Evolutionary conservation across 148 eudicot species (phyloP), one percentile per base, ranked within the genome.

Genomic region (Rhododendron kiyosumense): DNA sequence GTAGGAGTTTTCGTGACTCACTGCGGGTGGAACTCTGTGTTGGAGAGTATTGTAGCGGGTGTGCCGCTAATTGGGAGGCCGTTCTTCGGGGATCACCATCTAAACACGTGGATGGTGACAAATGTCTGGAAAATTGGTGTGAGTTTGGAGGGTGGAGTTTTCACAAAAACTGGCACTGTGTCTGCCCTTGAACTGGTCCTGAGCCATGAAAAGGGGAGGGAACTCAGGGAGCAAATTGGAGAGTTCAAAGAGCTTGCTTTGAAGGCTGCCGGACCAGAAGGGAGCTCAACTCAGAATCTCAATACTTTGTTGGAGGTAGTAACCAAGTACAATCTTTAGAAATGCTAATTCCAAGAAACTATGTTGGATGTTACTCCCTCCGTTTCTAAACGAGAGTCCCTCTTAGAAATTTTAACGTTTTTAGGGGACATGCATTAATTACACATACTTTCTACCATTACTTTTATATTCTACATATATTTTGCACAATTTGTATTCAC

Each of bases 31-130:
- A 94, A 93, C 79, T 95, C 98, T 30, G 51, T 92, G 0, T 24
- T 90, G 85, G 98, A 95, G 88, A 90, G 96, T 69, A 85, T 94
- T 20, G 88, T 88, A 26, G 80, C 73, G 0, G 91, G 94, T 10
- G 94, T 95, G 84, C 98, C 98, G 0, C 54, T 94, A 85, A 90
- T 95, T 4, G 90, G 95, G 81, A 85, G 92, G 86, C 95, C 96
- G 1, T 90, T 94, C 63, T 89, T 94, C 0, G 94, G 90, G 3
- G 98, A 95, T 26, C 96, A 94, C 4, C 78, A 71, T n/a, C 14
- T 95, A 67, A 92, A 91, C 13, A 69, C 88, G 4, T 78, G 90
- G 86, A 86, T 92, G 83, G 88, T 95, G 52, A 93, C 91, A 81
- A 46, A 85, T 28, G 89, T 83, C 0, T 88, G 91, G 88, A 86